phyloP scores from a whole-genome alignment of 2,329 filamentous ascomycete species.

The Colletotrichum brevisporum region DNA sequence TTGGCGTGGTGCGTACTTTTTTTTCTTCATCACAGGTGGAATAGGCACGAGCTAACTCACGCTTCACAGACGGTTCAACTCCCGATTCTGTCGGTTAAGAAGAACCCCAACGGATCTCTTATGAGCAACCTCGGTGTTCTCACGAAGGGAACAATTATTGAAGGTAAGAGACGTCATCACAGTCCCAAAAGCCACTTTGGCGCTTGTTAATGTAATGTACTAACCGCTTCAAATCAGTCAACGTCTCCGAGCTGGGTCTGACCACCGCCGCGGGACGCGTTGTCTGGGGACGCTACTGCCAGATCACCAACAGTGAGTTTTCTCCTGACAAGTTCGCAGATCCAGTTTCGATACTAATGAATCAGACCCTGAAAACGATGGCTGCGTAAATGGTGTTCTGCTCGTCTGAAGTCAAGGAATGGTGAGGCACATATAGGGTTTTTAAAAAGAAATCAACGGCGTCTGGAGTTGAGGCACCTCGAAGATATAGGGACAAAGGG shows the following conservation, averaged over 20 bases:
- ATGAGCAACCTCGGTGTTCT: constrained; percentile 88
- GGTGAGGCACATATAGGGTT: neutral
- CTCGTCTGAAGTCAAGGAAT: constrained; percentile 1
- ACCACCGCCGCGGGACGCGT: constrained; percentile 94
- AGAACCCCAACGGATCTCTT: constrained; percentile 81
- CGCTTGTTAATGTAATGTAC: neutral
- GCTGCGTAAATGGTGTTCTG: constrained; percentile 57
- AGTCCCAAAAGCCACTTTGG: neutral
- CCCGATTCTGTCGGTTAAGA: constrained; percentile 78
- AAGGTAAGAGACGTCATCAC: neutral
- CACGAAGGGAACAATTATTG: constrained; percentile 76
- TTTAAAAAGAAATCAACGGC: constrained; percentile 3
- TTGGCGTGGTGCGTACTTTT: constrained; percentile 69
- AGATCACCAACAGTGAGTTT: constrained; percentile 63
- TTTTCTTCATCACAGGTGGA: neutral
- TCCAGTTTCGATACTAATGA: constrained; percentile 19
- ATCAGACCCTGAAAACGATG: constrained; percentile 59
- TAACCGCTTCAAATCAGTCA: constrained; percentile 71
- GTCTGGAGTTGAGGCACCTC: constrained; percentile 30
- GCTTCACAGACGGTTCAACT: constrained; percentile 65
- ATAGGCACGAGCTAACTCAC: neutral
- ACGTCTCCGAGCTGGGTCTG: constrained; percentile 91
- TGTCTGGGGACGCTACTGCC: constrained; percentile 89
- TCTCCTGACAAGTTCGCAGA: neutral
- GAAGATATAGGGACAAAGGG: neutral